These are phyloP conservation scores for Polygonum maritimum DNA, from an alignment of 148 eudicot species.

Conservation along the genomic window DNA sequence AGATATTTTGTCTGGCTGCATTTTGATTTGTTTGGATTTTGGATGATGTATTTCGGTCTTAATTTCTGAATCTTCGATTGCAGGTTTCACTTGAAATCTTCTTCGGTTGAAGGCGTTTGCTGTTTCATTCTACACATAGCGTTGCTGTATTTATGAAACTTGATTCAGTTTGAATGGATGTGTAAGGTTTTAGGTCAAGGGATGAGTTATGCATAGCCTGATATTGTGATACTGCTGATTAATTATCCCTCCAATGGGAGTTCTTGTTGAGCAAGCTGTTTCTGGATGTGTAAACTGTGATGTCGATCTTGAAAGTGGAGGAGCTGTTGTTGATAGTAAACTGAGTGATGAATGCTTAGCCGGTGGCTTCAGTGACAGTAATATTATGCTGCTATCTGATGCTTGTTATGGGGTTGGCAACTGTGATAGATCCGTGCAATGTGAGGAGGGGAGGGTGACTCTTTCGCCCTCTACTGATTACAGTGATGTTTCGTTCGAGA, in stretches of 20 bases:
- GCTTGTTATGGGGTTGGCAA: conserved; percentile 13
- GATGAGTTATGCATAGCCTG: background rate
- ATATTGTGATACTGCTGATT: background rate
- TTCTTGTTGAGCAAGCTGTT: conserved; percentile 25
- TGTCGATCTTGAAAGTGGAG: conserved; percentile 59
- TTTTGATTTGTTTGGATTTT: background rate
- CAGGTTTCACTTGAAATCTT: background rate
- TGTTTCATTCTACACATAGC: background rate
- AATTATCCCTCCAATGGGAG: background rate
- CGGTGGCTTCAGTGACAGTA: background rate
- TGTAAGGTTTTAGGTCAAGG: background rate
- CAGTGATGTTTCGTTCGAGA: conserved; percentile 20
- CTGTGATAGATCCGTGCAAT: conserved; percentile 15
- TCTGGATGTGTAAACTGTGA: conserved; percentile 21
- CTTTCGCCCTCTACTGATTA: background rate
- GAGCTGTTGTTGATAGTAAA: conserved; percentile 17
- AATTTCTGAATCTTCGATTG: conserved; percentile 3
- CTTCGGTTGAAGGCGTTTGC: background rate
- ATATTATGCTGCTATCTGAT: background rate
- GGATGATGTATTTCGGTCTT: background rate
- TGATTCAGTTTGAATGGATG: background rate
- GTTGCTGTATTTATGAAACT: background rate
- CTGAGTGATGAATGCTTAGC: background rate
- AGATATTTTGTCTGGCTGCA: background rate
- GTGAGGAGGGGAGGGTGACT: conserved; percentile 27